A percentile compares a stretch with the other conserved stretches of the same genome.
Evolutionary conservation across 345 rosid genomes (phyloP).

Genomic region (Brassica carinata): DNA sequence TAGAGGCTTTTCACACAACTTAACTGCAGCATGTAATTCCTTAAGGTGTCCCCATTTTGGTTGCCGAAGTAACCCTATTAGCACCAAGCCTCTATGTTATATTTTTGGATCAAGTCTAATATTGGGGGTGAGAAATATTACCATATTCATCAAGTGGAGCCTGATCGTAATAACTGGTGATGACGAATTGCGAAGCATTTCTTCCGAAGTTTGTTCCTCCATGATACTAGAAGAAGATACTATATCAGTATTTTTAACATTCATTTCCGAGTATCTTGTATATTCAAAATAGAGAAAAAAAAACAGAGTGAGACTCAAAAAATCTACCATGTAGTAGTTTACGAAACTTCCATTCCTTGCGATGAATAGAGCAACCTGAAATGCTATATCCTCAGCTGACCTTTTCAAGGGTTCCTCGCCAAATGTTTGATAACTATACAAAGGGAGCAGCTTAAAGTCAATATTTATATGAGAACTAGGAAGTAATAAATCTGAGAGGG

Average conservation of each 20-base stretch:
- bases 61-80: slow-evolving; percentile 62
- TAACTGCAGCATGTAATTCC: slow-evolving; percentile 69
- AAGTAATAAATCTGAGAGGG: slow-evolving; percentile 13
- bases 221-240: slow-evolving; percentile 57
- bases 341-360: slow-evolving; percentile 80
- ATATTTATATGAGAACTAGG: background rate
- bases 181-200: slow-evolving; percentile 56
- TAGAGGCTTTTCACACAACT: slow-evolving; percentile 56
- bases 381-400: slow-evolving; percentile 77
- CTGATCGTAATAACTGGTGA: slow-evolving; percentile 68
- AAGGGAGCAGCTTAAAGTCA: slow-evolving; percentile 13
- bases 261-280: background rate
- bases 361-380: slow-evolving; percentile 67
- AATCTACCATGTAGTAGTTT: slow-evolving; percentile 86
- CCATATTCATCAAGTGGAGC: slow-evolving; percentile 93
- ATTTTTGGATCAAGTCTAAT: slow-evolving; percentile 12
- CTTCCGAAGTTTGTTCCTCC: slow-evolving; percentile 93
- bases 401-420: slow-evolving; percentile 56
- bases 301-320: background rate
- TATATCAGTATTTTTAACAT: background rate
- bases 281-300: background rate
- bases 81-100: slow-evolving; percentile 5
- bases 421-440: slow-evolving; percentile 59
- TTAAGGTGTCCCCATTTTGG: slow-evolving; percentile 87
- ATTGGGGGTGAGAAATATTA: slow-evolving; percentile 27